Evolutionary conservation across 495 filamentous ascomycete species (phyloP).

Genomic region (Aspergillus incahuasiensis): DNA sequence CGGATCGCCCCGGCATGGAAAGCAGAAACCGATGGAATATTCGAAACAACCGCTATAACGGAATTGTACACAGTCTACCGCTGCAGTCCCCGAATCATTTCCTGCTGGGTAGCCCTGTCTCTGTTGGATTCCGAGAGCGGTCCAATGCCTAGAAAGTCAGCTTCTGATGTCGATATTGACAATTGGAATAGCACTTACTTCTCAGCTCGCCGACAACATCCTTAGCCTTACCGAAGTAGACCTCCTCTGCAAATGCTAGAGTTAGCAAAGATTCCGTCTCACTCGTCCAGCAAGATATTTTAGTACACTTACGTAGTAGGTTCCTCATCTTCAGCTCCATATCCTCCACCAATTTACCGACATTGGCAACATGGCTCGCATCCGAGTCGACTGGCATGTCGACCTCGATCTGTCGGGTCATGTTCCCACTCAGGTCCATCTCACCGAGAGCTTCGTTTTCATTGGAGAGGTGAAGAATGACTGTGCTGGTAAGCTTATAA

Average conservation of each 20-base stretch:
- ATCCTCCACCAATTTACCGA: conserved; percentile 93
- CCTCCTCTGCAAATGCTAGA: conserved; percentile 60
- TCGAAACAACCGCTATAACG: background rate
- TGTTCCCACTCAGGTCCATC: conserved; percentile 93
- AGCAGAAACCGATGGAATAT: background rate
- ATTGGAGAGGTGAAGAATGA: conserved; percentile 82
- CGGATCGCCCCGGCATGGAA: background rate
- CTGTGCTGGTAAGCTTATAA: conserved; percentile 96
- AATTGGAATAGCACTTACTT: conserved; percentile 51
- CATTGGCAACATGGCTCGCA: conserved; percentile 90
- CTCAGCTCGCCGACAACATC: conserved; percentile 97
- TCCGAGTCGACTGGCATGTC: conserved; percentile 88
- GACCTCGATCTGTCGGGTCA: conserved; percentile 92
- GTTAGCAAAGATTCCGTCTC: conserved; percentile 13
- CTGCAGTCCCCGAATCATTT: conserved; percentile 67
- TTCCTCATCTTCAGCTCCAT: conserved; percentile 99
- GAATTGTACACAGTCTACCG: conserved; percentile 21
- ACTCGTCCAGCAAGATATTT: background rate
- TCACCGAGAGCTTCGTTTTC: conserved; percentile 69
- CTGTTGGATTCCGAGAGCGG: conserved; percentile 79
- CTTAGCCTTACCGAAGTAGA: conserved; percentile 99
- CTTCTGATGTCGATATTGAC: background rate
- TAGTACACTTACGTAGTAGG: conserved; percentile 60
- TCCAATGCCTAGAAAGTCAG: conserved; percentile 51
- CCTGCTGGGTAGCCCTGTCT: conserved; percentile 80